Base-by-base conservation (phyloP, 2,329 filamentous ascomycete species). In the Parafenestella ontariensis region DNA sequence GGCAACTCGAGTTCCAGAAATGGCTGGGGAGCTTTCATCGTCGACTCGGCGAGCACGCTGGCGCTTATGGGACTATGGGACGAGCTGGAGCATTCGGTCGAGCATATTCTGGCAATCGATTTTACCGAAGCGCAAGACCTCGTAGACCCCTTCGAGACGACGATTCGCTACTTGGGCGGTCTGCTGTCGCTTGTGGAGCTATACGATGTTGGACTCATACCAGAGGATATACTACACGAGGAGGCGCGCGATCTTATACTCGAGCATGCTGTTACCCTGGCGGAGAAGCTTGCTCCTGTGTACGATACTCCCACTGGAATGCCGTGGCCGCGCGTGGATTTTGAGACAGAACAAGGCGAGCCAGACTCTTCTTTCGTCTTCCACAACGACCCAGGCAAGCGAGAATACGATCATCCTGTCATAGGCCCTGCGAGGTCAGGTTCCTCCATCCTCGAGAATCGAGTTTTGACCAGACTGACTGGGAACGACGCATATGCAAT, bases 301-400 rank as follows among this genome's bases (percentile, higher is more conserved):
- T 79, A 76, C 53, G 71, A 77, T 46, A 75, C 74, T 8, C 75
- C 75, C 3, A 76, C 76, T 2, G 76, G 77, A 18, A 70, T 79
- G 73, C 72, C 77, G 15, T 81, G 76, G 76, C 78, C 78, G 8
- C 76, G 76, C n/a, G 72, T 80, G 15, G 68, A 80, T 52, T 78
- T 79, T 61, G 68, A 54, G n/a, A 69, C 62, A 1, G 57, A 65
- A n/a, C 56, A 67, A 46, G 76, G 75, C 17, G 65, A 68, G 15
- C 59, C 69, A 18, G 67, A 71, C 39, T 69, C 73, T 15, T 65
- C 70, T 2, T 66, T 61, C 9, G 56, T 71, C 7, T 69, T 70
- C 37, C 36, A 59, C 2, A 54, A 69, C 24, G 50, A 75, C 26
- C 70, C 74, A 11, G 59, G 65, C 7, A 71, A 74, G 53, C 59